These are phyloP conservation scores for Prunus yedoensis DNA, from an alignment of 331 rosid genomes.

Conservation along the genomic window DNA sequence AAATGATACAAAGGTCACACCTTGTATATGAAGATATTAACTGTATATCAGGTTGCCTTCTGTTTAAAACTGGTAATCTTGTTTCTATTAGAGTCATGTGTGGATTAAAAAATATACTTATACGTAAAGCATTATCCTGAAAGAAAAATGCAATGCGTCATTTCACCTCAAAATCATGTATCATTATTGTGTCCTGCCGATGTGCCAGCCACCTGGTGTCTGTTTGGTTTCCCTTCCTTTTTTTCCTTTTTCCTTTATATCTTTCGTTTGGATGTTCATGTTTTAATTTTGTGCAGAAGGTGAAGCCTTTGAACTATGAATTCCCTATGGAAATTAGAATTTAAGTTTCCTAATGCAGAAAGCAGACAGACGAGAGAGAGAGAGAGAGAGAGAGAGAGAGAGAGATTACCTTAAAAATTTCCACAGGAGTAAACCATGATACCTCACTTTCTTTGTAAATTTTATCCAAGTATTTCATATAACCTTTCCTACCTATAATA, in stretches of 20 bases:
- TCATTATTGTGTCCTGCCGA: not conserved
- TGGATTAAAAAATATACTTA: not conserved
- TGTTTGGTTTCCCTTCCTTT: not conserved
- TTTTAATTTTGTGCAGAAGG: no score
- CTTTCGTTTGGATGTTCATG: not conserved
- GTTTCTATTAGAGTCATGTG: not conserved
- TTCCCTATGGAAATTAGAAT: not conserved
- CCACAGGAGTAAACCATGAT: constrained; percentile 97
- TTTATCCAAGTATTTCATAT: constrained; percentile 74
- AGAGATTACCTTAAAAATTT: constrained; percentile 78
- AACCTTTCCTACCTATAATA: constrained; percentile 80
- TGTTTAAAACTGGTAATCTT: not conserved
- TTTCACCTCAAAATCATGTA: not conserved
- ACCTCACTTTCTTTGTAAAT: constrained; percentile 73
- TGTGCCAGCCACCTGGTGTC: not conserved
- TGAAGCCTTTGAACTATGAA: not conserved
- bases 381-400: constrained; percentile 8
- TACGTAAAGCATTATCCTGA: not conserved
- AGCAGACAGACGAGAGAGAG: not conserved
- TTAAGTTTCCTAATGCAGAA: constrained; percentile 1
- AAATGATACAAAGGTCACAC: not conserved
- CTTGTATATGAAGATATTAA: not conserved
- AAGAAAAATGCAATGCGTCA: not conserved
- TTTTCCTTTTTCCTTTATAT: not conserved
- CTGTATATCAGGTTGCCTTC: not conserved